Evolutionary conservation across 1,284 basidiomycete genomes (phyloP), one percentile per base, ranked within the genome.

Genomic region (Inonotus hispidus): DNA sequence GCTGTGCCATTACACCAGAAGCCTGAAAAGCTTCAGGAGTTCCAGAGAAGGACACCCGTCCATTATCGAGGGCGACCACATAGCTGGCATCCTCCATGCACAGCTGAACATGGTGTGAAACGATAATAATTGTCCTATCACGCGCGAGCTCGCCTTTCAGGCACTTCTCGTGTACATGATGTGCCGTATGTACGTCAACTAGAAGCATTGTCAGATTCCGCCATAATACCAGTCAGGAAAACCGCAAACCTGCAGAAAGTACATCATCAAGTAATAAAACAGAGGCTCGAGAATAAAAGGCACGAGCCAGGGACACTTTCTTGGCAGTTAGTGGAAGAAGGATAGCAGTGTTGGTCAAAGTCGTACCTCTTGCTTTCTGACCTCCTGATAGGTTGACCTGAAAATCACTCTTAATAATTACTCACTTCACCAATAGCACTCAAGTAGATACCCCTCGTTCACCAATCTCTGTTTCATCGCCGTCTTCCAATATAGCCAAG

Each of bases 321-420:
- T 29, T 38, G 32, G 7, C 19, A 41, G 29, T 46, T 16, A 45
- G 23, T 21, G 16, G n/a, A 23, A 29, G 1, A 2, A 10, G 11
- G 5, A 7, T 1, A 25, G 16, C 27, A 14, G 19, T 21, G 11
- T 43, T 10, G 3, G 8, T 29, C 39, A 1, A 29, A 29, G 29
- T 35, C 29, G 27, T 38, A 88, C 88, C 87, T 77, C 96, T 81
- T 37, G 94, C 94, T 69, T 98, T 98, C 72, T 98, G 96, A 29
- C 95, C 95, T 60, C 96, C 96, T 25, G 90, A 93, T 35, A 95
- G 75, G 71, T 93, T 95, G 19, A 93, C 83, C 91, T 88, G 66
- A 3, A 38, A 25, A 16, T 25, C 46, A 11, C 14, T 32, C 23
- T 32, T 14, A 49, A 25, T 14, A 29, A 29, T 3, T 10, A 29